Evolutionary conservation across 129 eudicot genomes (phyloP), one percentile per base, ranked within the genome.

Genomic region (Glebionis coronaria): DNA sequence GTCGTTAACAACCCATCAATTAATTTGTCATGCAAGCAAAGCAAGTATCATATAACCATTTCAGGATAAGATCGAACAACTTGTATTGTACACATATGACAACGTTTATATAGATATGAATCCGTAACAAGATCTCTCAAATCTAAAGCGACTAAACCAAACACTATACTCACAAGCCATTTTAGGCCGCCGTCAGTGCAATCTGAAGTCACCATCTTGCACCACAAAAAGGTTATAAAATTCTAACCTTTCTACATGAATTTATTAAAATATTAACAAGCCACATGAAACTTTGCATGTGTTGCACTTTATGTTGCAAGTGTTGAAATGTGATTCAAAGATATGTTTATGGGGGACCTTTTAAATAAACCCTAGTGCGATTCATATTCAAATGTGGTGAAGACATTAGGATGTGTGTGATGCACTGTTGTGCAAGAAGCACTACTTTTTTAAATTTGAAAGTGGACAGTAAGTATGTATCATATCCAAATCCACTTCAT

Each of bases 121-220:
- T 74, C 78, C 51, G 1, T 56, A 73, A 29, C 29, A 56, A 65
- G 61, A 74, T 74, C 67, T 56, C 44, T 44, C 58, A 6, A 56
- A 74, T 74, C 72, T 74, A 21, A 67, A 27, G 78, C 71, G 35
- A 53, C 70, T 25, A 25, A 28, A 73, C 57, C 65, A 63, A 54
- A 72, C 60, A 61, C 49, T 49, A 71, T 71, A 68, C 20, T 46
- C 12, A 16, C 53, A 20, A 45, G 14, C 38, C 29, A 66, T 38
- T 56, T 25, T 18, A 54, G 13, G 6, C 35, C 56, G 66, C 73
- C 68, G 68, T 47, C 27, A 61, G 73, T 74, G 73, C 73, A 67
- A 67, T 75, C 47, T 67, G 63, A 58, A 75, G 79, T 75, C 79
- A 75, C 79, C 73, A 74, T 63, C 79, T 67, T 67, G 79, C 79